A percentile compares a stretch with the other conserved stretches of the same genome.
These are phyloP conservation scores for Mycena capillaripes DNA, from an alignment of 768 basidiomycete genomes.

Conservation along the genomic window DNA sequence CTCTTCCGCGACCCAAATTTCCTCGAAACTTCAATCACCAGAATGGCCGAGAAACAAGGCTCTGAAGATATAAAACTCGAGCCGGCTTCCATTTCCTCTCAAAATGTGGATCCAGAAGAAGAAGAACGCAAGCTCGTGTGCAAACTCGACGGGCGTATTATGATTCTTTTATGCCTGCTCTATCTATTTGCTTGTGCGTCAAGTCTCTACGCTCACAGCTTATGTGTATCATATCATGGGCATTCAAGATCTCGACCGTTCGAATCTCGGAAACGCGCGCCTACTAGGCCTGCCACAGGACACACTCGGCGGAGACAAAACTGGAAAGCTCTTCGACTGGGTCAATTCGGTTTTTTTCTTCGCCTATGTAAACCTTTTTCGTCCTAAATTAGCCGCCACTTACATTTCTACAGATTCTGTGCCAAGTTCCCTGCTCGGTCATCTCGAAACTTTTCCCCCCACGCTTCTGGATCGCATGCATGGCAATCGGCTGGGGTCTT, in stretches of 20 bases:
- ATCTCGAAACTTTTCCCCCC: neutral
- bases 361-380: neutral
- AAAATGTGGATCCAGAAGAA: slow-evolving; percentile 38
- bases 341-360: slow-evolving; percentile 1
- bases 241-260: neutral
- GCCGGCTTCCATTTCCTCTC: slow-evolving; percentile 3
- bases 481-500: neutral
- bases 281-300: neutral
- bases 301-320: neutral
- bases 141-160: slow-evolving; percentile 76
- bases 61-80: neutral
- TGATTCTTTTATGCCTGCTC: slow-evolving; percentile 78
- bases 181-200: slow-evolving; percentile 83
- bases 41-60: neutral
- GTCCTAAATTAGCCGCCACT: neutral
- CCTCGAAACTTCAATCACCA: neutral
- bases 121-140: slow-evolving; percentile 70
- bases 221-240: neutral
- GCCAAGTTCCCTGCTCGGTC: neutral
- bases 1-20: neutral
- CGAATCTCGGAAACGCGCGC: neutral
- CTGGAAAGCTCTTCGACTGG: neutral
- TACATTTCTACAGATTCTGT: neutral
- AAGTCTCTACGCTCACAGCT: neutral
- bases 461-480: neutral